Base-by-base conservation (phyloP, 805 yeast species). In the Candida tibetensis region DNA sequence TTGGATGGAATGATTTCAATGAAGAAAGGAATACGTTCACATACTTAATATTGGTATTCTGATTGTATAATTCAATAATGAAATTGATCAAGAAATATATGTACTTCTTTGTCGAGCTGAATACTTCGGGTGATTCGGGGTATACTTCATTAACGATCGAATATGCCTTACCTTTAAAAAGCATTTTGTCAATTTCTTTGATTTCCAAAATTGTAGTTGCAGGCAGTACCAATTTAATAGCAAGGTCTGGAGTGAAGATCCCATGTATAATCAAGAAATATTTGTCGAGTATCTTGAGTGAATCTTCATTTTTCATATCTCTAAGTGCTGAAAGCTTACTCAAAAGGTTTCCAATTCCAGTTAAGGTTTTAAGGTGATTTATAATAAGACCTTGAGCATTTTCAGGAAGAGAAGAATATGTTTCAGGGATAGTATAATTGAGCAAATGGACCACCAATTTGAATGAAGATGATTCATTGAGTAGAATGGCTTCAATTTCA, bases 171-270 rank as follows among this genome's bases (percentile, higher is more conserved):
- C 72, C 72, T 30, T 53, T 64, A 43, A 60, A 68, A 7, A 69
- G n/a, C 4, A 68, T 45, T 34, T 61, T 62, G 33, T 66, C 71
- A n/a, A 64, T 41, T 39, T 68, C 72, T 30, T 55, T 56, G 6
- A 42, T 23, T 22, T 54, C 55, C 5, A 51, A 18, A 2, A 39
- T 34, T 4, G 32, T 26, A 1, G 38, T 10, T 16, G 39, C 13
- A 2, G 8, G 13, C 7, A n/a, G 9, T 10, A 47, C 32, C 34
- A 55, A 30, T 16, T 22, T 32, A 2, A 17, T 13, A 9, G 48
- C 49, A 21, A 57, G 44, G 6, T 45, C 48, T 8, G 46, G 37
- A 8, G 35, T 27, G 17, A 57, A 48, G n/a, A 53, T 48, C 10
- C 32, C 28, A 15, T 28, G 41, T 3, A 53, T 44, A 6, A 55